Conservation (phyloP, 805 yeast genomes). For the Candida maltosa region DNA sequence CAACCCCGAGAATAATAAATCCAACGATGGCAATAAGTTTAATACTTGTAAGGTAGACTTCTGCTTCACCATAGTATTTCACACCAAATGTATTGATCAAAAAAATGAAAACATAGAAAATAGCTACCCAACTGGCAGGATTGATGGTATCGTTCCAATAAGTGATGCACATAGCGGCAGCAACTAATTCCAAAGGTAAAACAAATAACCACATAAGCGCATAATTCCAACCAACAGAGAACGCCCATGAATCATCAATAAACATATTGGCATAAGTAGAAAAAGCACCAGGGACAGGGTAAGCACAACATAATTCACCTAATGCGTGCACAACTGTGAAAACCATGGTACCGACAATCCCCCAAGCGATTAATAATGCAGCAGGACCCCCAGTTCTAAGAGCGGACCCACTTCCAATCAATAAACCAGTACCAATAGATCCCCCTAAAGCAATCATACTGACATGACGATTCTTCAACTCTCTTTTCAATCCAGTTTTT, state of each 20-base stretch:
- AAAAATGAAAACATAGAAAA: constrained; percentile 28
- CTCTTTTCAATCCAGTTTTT: too few relatives aligned
- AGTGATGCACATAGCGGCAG: constrained; percentile 34
- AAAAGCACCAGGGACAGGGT: constrained; percentile 38
- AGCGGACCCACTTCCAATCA: constrained; percentile 46
- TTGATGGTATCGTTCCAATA: constrained; percentile 32
- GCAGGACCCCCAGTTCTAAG: constrained; percentile 42
- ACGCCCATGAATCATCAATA: constrained; percentile 38
- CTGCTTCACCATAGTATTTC: constrained; percentile 37
- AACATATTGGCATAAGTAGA: constrained; percentile 36
- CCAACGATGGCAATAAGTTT: constrained; percentile 35
- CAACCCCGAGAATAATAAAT: constrained; percentile 33
- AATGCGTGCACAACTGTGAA: constrained; percentile 59
- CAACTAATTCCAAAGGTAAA: constrained; percentile 35
- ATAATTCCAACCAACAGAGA: constrained; percentile 38
- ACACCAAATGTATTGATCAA: constrained; percentile 32
- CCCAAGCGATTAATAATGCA: constrained; percentile 50
- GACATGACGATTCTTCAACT: constrained; percentile 45
- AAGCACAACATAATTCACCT: constrained; percentile 60
- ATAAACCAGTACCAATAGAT: constrained; percentile 61
- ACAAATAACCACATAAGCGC: constrained; percentile 38
- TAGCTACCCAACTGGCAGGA: constrained; percentile 36
- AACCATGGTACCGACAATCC: constrained; percentile 54
- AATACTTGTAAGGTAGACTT: constrained; percentile 26
- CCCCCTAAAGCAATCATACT: constrained; percentile 74